phyloP scores from a whole-genome alignment of 768 basidiomycete species.

The Auricularia auricula-judae region DNA sequence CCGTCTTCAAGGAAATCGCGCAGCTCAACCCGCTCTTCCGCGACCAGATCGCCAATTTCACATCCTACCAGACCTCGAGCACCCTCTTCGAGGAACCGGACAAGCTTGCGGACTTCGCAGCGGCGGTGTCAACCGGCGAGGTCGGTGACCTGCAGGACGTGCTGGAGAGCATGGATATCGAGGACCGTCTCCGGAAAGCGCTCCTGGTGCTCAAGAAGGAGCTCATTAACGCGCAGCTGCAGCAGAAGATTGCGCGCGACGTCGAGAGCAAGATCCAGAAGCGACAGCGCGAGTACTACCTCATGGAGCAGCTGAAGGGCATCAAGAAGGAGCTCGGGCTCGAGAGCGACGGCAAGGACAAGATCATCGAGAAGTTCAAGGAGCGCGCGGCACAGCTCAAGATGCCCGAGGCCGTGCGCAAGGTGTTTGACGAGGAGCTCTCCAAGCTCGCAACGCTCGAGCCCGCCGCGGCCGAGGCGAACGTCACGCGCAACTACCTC shows the following conservation, averaged over 20 bases:
- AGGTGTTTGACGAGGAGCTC: slow-evolving; percentile 95
- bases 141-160: slow-evolving; percentile 89
- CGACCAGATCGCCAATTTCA: slow-evolving; percentile 95
- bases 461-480: slow-evolving; percentile 84
- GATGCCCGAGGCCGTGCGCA: slow-evolving; percentile 83
- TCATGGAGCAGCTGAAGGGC: slow-evolving; percentile 94
- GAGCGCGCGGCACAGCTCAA: slow-evolving; percentile 69
- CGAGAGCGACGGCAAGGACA: slow-evolving; percentile 92
- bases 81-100: slow-evolving; percentile 98
- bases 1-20: slow-evolving; percentile 97
- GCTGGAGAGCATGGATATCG: slow-evolving; percentile 73
- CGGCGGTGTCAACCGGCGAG: slow-evolving; percentile 90
- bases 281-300: slow-evolving; percentile 85
- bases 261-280: slow-evolving; percentile 94
- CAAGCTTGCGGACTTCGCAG: slow-evolving; percentile 94
- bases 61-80: slow-evolving; percentile 81
- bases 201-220: slow-evolving; percentile 94
- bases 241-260: slow-evolving; percentile 83
- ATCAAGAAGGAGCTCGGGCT: slow-evolving; percentile 95
- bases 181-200: slow-evolving; percentile 83
- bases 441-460: slow-evolving; percentile 83
- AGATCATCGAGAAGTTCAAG: slow-evolving; percentile 84
- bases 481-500: slow-evolving; percentile 88
- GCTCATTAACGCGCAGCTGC: slow-evolving; percentile 90
- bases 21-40: slow-evolving; percentile 96